Evolutionary conservation across 495 filamentous ascomycete species (phyloP), one percentile per base, ranked within the genome.

Genomic region (Aspergillus asperescens): DNA sequence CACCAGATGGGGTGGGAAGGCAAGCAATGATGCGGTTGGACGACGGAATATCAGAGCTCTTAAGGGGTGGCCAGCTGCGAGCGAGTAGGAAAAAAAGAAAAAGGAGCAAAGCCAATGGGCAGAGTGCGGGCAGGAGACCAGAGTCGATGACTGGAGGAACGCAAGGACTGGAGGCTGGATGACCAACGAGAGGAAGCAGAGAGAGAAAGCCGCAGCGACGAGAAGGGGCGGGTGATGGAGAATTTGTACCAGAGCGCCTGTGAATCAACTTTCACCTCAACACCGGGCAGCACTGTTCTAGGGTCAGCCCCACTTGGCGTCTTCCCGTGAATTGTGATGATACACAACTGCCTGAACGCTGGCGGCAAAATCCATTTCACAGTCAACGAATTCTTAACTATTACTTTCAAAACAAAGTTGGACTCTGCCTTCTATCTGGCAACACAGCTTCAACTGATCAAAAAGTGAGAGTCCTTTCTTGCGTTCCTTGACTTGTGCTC

Each of bases 111-210:
- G 51, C 62, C 58, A 60, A 64, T 61, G 54, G 56, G 62, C 57
- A 57, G 53, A 55, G 58, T 61, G 62, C 57, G 55, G 58, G 29
- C 55, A 61, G 61, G 44, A 61, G 52, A 31, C 39, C 52, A 52
- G 55, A 47, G 59, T 56, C 41, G 52, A 44, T 58, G 58, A 64
- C 58, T 64, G 56, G 58, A 59, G 58, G 51, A 50, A 58, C 49
- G 57, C 61, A 61, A 59, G 58, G 61, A 57, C 57, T 59, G 56
- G 64, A 64, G 58, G 57, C 54, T 56, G 67, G 70, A 70, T 62
- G 64, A 71, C 70, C 72, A 75, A 75, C 72, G 70, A 75, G 72
- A 73, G 62, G 59, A 58, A 69, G 68, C 70, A 72, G 68, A 69
- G 59, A 62, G 61, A 64, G 58, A 65, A 73, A 67, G 64, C 61